phyloP scores from a whole-genome alignment of 257 asterid genomes.

The Galeopsis tetrahit region DNA sequence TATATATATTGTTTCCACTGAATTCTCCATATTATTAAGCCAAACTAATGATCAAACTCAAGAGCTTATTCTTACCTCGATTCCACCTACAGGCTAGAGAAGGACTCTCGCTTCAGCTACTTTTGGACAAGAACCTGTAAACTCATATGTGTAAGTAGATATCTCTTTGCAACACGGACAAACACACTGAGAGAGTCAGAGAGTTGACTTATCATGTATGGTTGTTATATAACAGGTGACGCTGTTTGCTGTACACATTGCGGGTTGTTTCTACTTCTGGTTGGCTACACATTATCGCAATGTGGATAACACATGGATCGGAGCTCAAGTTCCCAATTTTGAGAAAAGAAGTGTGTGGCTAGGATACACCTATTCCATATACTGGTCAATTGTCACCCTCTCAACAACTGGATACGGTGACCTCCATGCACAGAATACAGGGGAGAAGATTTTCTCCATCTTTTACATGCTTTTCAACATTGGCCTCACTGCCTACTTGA shows the following conservation, averaged over 20 bases:
- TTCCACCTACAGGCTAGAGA: constrained; percentile 70
- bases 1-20: neutral
- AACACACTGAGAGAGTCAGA: neutral
- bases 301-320: constrained; percentile 74
- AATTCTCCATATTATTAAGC: too few relatives aligned
- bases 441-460: constrained; percentile 81
- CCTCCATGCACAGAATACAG: constrained; percentile 76
- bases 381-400: constrained; percentile 92
- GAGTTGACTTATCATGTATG: neutral
- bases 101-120: constrained; percentile 91
- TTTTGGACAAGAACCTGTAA: constrained; percentile 84
- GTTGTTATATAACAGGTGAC: constrained; percentile 62
- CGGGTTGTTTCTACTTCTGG: constrained; percentile 93
- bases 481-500: constrained; percentile 89
- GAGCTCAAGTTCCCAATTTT: constrained; percentile 61
- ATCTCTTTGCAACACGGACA: constrained; percentile 1
- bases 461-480: constrained; percentile 95
- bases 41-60: neutral
- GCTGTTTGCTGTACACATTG: constrained; percentile 73
- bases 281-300: constrained; percentile 62
- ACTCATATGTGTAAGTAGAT: constrained; percentile 59
- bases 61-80: constrained; percentile 21
- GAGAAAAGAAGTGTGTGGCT: constrained; percentile 64
- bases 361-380: constrained; percentile 81
- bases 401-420: constrained; percentile 95